phyloP scores from a whole-genome alignment of 495 filamentous ascomycete genomes.

The Cairneyella variabilis region DNA sequence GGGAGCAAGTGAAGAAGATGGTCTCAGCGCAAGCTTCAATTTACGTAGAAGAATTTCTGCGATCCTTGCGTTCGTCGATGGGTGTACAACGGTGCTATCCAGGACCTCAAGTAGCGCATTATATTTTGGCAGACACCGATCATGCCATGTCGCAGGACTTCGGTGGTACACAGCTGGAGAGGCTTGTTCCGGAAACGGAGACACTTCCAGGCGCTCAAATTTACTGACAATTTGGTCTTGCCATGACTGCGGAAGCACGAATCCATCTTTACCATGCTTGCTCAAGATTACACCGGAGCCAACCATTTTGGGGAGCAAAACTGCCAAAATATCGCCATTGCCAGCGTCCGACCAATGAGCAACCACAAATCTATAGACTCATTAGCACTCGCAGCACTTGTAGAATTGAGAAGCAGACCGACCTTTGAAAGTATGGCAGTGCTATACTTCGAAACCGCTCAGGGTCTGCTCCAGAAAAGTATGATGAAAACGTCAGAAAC shows the following conservation, averaged over 20 bases:
- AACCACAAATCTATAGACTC: slow-evolving; percentile 56
- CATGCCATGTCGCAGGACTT: slow-evolving; percentile 46
- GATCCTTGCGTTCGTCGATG: slow-evolving; percentile 50
- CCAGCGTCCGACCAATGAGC: slow-evolving; percentile 62
- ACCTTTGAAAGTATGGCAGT: slow-evolving; percentile 78
- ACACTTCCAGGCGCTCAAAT: slow-evolving; percentile 52
- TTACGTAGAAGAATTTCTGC: slow-evolving; percentile 52
- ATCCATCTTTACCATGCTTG: slow-evolving; percentile 47
- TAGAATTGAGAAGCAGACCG: slow-evolving; percentile 11
- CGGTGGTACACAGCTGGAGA: slow-evolving; percentile 21
- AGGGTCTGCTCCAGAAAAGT: slow-evolving; percentile 65
- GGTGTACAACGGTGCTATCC: slow-evolving; percentile 43
- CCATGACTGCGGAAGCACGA: slow-evolving; percentile 62
- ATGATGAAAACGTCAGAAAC: slow-evolving; percentile 82
- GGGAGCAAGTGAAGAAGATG: slow-evolving; percentile 47
- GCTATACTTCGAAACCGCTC: slow-evolving; percentile 76
- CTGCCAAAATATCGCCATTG: slow-evolving; percentile 63
- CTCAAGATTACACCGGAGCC: slow-evolving; percentile 44
- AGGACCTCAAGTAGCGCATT: slow-evolving; percentile 48
- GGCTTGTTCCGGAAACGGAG: slow-evolving; percentile 52
- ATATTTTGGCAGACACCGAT: slow-evolving; percentile 52
- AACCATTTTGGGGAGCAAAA: slow-evolving; percentile 65
- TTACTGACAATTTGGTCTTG: slow-evolving; percentile 64
- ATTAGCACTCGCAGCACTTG: background rate
- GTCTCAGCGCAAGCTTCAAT: slow-evolving; percentile 52